Percentiles rank a stretch among this genome's conserved stretches.
These are phyloP conservation scores for Candida namnaoensis DNA, from an alignment of 805 yeast genomes.

Conservation along the genomic window DNA sequence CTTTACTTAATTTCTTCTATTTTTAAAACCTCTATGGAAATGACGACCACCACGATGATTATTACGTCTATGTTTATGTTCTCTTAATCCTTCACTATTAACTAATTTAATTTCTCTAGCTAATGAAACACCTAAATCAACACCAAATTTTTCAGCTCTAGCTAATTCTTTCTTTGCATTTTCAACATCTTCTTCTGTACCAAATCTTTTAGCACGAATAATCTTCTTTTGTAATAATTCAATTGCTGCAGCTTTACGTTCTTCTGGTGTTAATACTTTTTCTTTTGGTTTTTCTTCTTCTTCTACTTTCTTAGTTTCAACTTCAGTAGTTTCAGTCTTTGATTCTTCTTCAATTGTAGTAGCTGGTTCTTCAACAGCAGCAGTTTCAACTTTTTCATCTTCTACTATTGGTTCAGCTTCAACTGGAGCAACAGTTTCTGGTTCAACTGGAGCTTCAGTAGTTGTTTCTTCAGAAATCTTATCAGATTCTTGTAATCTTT, in stretches of 20 bases:
- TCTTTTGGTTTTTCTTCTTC: constrained; percentile 19
- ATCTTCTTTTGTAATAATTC: constrained; percentile 61
- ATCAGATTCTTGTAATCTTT: constrained; percentile 55
- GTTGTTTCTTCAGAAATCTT: constrained; percentile 9
- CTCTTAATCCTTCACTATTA: constrained; percentile 5
- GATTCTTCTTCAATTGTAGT: background rate
- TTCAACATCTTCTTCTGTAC: constrained; percentile 43
- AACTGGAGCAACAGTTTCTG: constrained; percentile 3
- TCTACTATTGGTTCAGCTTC: constrained; percentile 2
- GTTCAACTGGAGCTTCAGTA: constrained; percentile 4
- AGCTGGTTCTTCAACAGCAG: background rate
- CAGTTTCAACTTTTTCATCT: constrained; percentile 1
- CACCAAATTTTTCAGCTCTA: constrained; percentile 81
- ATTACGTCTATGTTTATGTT: constrained; percentile 2
- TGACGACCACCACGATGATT: background rate
- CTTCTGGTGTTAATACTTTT: constrained; percentile 50
- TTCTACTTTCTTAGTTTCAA: constrained; percentile 9
- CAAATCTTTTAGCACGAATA: constrained; percentile 71
- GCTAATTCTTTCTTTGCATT: constrained; percentile 52
- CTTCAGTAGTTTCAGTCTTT: constrained; percentile 1
- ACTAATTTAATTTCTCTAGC: constrained; percentile 59
- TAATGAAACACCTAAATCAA: constrained; percentile 54
- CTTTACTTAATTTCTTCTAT: no score
- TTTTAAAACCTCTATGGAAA: background rate
- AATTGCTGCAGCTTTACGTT: constrained; percentile 58